phyloP scores from a whole-genome alignment of 1,284 basidiomycete genomes.

The Microbotryomycetes sp. region DNA sequence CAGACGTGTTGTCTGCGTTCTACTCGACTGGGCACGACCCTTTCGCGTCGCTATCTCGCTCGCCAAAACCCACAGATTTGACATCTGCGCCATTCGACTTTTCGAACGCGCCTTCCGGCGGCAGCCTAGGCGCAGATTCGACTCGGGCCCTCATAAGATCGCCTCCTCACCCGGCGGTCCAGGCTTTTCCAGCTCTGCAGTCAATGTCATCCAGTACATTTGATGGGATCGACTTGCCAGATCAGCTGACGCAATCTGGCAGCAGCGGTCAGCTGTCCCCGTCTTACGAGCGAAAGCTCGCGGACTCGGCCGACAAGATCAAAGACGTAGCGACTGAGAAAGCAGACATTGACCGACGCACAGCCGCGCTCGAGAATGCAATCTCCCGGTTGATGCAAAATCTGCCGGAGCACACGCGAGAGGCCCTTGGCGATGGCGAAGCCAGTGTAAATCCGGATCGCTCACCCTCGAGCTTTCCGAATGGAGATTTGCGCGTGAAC shows the following conservation, averaged over 20 bases:
- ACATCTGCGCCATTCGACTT: too few species aligned
- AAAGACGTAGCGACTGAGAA: constrained; percentile 15
- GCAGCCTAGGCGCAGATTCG: too few species aligned
- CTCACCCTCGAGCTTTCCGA: not conserved
- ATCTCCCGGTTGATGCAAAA: constrained; percentile 20
- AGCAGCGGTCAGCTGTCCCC: not conserved
- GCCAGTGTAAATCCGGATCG: too few species aligned
- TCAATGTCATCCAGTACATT: not conserved
- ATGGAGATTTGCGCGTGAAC: not conserved
- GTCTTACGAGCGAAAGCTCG: constrained; percentile 1
- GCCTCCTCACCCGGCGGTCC: not conserved
- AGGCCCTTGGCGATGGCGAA: constrained; percentile 7
- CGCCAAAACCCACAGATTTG: too few species aligned
- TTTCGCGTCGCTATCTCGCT: too few species aligned
- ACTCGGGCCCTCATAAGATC: not conserved
- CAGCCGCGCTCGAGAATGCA: constrained; percentile 26
- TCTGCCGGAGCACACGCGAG: constrained; percentile 22
- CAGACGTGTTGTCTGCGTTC: not conserved
- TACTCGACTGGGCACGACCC: too few species aligned
- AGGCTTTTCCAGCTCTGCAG: not conserved
- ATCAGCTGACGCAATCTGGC: not conserved
- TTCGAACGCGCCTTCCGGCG: too few species aligned
- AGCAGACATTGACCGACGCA: constrained; percentile 22
- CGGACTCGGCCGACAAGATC: constrained; percentile 6
- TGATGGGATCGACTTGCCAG: not conserved